Percentiles rank a stretch among this genome's conserved stretches.
phyloP scores from a whole-genome alignment of 2,329 filamentous ascomycete genomes.

The Alternaria alternata region DNA sequence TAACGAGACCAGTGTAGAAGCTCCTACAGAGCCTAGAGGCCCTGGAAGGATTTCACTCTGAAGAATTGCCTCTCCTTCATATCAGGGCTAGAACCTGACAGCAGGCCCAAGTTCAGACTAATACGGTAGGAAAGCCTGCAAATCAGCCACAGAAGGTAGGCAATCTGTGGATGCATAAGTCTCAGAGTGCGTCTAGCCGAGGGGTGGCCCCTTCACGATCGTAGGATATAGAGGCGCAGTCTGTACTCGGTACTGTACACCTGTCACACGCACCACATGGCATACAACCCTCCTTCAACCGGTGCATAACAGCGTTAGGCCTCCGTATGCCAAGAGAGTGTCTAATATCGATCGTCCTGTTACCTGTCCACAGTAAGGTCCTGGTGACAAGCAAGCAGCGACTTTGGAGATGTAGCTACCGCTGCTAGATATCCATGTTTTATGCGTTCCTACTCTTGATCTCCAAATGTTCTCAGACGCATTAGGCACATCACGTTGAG shows the following conservation, averaged over 20 bases:
- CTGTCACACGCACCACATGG: not conserved
- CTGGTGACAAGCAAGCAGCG: not conserved
- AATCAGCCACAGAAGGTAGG: not conserved
- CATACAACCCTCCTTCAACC: not conserved
- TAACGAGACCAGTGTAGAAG: slow-evolving; percentile 1
- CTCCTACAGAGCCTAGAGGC: not conserved
- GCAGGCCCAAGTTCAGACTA: not conserved
- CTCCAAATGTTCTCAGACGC: not conserved
- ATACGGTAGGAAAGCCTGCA: not conserved
- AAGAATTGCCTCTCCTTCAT: not conserved
- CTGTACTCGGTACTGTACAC: not conserved
- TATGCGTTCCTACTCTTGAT: not conserved
- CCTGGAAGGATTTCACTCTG: not conserved
- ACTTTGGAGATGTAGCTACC: not conserved
- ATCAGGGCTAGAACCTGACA: not conserved
- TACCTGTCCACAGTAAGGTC: not conserved
- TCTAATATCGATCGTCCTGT: slow-evolving; percentile 6
- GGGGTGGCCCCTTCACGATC: not conserved
- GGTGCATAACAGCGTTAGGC: not conserved
- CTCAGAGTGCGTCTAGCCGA: not conserved
- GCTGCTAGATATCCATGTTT: not conserved
- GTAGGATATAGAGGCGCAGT: slow-evolving; percentile 3
- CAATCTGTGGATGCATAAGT: not conserved
- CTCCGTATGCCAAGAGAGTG: not conserved
- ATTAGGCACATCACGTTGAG: not conserved